Percentiles rank a stretch among this genome's conserved stretches.
phyloP scores from a whole-genome alignment of 331 rosid species.

The Cydonia oblonga region DNA sequence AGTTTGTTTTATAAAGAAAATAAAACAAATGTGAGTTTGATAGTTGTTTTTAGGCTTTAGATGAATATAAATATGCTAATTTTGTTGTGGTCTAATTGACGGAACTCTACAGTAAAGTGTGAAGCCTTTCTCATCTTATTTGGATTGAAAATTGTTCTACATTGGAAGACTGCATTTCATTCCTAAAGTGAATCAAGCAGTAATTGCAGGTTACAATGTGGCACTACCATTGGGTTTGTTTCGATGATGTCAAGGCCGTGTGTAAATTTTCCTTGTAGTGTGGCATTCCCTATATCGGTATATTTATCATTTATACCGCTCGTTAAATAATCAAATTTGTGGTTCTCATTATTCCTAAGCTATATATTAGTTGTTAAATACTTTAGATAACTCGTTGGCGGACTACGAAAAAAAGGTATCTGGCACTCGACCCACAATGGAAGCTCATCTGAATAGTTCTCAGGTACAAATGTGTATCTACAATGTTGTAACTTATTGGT shows the following conservation, averaged over 20 bases:
- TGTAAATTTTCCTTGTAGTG: slow-evolving; percentile 70
- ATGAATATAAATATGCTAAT: too few relatives aligned
- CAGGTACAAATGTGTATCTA: slow-evolving; percentile 31
- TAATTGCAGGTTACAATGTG: too few relatives aligned
- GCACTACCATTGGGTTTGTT: slow-evolving; percentile 25
- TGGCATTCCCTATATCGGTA: too few relatives aligned
- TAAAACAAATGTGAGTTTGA: too few relatives aligned
- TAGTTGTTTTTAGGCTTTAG: too few relatives aligned
- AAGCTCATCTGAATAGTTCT: slow-evolving; percentile 37
- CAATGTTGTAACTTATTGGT: background rate
- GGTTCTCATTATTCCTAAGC: slow-evolving; percentile 6
- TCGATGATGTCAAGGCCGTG: slow-evolving; percentile 60
- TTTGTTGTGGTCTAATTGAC: too few relatives aligned
- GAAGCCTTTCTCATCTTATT: too few relatives aligned
- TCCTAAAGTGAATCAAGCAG: too few relatives aligned
- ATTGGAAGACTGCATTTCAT: too few relatives aligned
- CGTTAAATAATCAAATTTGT: background rate
- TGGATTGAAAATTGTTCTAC: too few relatives aligned
- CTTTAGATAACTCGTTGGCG: slow-evolving; percentile 33
- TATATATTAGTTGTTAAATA: slow-evolving; percentile 10
- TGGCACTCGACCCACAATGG: slow-evolving; percentile 36
- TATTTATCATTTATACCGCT: background rate
- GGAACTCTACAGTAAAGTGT: too few relatives aligned
- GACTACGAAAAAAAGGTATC: slow-evolving; percentile 31
- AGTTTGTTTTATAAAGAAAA: too few relatives aligned